phyloP scores from a whole-genome alignment of 768 basidiomycete genomes.

The Lactarius sp. region DNA sequence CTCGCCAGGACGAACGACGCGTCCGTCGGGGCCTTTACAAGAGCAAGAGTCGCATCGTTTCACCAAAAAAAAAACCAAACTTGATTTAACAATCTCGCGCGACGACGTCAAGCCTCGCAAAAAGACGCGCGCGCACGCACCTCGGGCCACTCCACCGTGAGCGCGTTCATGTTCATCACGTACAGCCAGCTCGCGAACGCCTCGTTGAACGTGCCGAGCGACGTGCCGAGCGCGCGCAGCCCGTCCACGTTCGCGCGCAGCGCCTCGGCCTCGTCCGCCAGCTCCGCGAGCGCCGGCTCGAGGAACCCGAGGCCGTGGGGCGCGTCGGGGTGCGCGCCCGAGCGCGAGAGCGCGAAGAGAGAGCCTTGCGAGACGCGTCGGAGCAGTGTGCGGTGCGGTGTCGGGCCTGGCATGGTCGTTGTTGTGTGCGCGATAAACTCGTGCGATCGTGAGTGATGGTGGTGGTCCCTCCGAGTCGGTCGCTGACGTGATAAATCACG shows the following conservation, averaged over 20 bases:
- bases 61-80: too few species aligned
- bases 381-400: constrained; percentile 75
- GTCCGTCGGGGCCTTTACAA: constrained; percentile 26
- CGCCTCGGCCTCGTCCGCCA: constrained; percentile 82
- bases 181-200: constrained; percentile 89
- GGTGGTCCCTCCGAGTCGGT: too few species aligned
- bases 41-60: too few species aligned
- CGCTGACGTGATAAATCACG: constrained; percentile 1
- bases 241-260: constrained; percentile 71
- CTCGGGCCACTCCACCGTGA: constrained; percentile 92
- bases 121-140: constrained; percentile 36
- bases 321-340: constrained; percentile 64
- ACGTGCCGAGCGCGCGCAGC: constrained; percentile 65
- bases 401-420: constrained; percentile 29
- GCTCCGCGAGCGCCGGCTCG: constrained; percentile 76
- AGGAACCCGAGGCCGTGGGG: constrained; percentile 84
- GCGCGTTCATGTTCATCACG: constrained; percentile 89
- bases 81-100: too few species aligned
- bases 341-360: constrained; percentile 78
- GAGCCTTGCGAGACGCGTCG: constrained; percentile 90
- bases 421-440: not conserved
- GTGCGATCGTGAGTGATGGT: too few species aligned
- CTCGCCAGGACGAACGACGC: constrained; percentile 48
- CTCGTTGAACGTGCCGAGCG: constrained; percentile 85
- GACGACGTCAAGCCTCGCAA: too few species aligned